Evolutionary conservation across 1,139 yeast species (phyloP).

Genomic region (Yamadazyma diddensiae): DNA sequence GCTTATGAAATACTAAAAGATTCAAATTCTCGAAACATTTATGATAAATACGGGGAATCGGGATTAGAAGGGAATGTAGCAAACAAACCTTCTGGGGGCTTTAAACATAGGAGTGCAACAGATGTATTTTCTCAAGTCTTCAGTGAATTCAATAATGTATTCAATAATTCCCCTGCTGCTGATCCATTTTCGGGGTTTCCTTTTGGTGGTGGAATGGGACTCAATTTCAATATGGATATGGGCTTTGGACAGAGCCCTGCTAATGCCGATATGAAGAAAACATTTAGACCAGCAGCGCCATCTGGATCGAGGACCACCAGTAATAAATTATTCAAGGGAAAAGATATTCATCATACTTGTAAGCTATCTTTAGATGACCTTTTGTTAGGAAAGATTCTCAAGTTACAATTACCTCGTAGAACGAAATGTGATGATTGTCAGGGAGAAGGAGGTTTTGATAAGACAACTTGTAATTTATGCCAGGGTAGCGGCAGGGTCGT

Average conservation of each 20-base stretch:
- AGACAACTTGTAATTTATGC: slow-evolving; percentile 33
- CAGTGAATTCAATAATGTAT: slow-evolving; percentile 34
- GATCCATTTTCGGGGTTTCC: slow-evolving; percentile 11
- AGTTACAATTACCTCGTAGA: slow-evolving; percentile 38
- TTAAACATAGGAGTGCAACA: slow-evolving; percentile 16
- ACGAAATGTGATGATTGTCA: slow-evolving; percentile 32
- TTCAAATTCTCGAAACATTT: slow-evolving; percentile 25
- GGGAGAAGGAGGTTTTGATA: slow-evolving; percentile 39
- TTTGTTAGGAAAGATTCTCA: slow-evolving; percentile 38
- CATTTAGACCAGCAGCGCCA: slow-evolving; percentile 23
- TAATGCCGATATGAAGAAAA: slow-evolving; percentile 17
- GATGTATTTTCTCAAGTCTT: slow-evolving; percentile 41
- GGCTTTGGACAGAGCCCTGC: slow-evolving; percentile 3
- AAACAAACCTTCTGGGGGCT: slow-evolving; percentile 9
- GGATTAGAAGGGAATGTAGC: slow-evolving; percentile 34
- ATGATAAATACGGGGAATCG: slow-evolving; percentile 38
- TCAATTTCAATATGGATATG: slow-evolving; percentile 6
- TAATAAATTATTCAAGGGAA: slow-evolving; percentile 21
- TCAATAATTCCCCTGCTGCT: slow-evolving; percentile 17
- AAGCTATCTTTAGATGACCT: slow-evolving; percentile 35
- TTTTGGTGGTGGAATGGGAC: slow-evolving; percentile 9
- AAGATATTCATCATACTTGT: slow-evolving; percentile 42
- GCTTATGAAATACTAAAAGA: slow-evolving; percentile 45
- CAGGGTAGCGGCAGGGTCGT: slow-evolving; percentile 38
- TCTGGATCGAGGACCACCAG: slow-evolving; percentile 1